These are phyloP conservation scores for Westerdykella sp. DNA, from an alignment of 2,329 filamentous ascomycete species.

Conservation along the genomic window DNA sequence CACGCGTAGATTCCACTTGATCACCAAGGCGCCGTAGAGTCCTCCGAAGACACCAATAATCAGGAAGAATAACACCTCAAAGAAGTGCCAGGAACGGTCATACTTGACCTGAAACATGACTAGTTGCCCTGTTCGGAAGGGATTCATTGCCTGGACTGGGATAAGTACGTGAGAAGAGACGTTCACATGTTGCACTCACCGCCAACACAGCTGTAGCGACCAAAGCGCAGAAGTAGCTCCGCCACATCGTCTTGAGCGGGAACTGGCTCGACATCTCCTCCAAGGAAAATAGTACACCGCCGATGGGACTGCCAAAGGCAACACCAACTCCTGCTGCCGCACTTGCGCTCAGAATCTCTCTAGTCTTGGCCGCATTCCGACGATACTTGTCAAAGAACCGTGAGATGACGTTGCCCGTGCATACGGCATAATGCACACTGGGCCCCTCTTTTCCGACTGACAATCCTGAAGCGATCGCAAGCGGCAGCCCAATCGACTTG, in stretches of 20 bases:
- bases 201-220: constrained; percentile 89
- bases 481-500: constrained; percentile 83
- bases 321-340: constrained; percentile 93
- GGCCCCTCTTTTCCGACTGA: constrained; percentile 97
- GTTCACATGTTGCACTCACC: constrained; percentile 34
- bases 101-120: constrained; percentile 99
- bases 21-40: constrained; percentile 91
- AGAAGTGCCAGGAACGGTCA: constrained; percentile 95
- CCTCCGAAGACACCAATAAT: constrained; percentile 89
- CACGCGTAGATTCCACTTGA: constrained; percentile 90
- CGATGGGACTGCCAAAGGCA: constrained; percentile 94
- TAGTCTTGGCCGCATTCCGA: constrained; percentile 84
- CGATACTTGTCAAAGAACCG: constrained; percentile 88
- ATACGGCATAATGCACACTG: constrained; percentile 98
- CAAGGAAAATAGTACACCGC: constrained; percentile 89
- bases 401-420: constrained; percentile 93
- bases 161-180: background rate
- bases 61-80: constrained; percentile 89
- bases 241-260: constrained; percentile 94
- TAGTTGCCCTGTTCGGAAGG: constrained; percentile 90
- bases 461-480: constrained; percentile 88
- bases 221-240: constrained; percentile 94
- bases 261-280: constrained; percentile 98
- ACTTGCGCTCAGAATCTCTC: constrained; percentile 90
- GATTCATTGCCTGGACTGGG: constrained; percentile 70